Conservation (phyloP, 2,329 filamentous ascomycete genomes). For the Talaromyces sp. region DNA sequence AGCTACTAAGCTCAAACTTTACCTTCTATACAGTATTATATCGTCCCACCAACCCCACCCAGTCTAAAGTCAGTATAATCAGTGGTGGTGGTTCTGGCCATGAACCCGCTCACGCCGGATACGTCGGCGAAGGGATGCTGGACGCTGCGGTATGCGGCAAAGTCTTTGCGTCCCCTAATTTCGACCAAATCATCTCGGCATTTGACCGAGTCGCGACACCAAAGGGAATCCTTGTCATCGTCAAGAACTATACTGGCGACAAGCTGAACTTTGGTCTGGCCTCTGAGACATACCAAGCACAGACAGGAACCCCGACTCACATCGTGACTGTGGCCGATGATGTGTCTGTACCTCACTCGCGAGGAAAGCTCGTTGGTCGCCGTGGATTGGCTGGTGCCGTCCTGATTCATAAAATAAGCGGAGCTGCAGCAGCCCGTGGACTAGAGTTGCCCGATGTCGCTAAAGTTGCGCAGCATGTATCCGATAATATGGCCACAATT, state of each 20-base stretch:
- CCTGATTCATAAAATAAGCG: slow-evolving; percentile 9
- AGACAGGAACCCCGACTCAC: slow-evolving; percentile 6
- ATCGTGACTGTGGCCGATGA: slow-evolving; percentile 15
- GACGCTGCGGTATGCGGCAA: slow-evolving; percentile 16
- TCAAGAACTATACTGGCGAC: slow-evolving; percentile 21
- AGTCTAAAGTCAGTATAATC: slow-evolving; percentile 16
- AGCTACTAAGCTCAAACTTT: background rate
- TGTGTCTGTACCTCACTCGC: slow-evolving; percentile 10
- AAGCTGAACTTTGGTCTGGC: slow-evolving; percentile 18
- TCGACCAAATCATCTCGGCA: slow-evolving; percentile 13
- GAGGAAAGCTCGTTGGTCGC: slow-evolving; percentile 11
- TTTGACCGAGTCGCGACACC: slow-evolving; percentile 11
- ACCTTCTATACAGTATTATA: slow-evolving; percentile 3
- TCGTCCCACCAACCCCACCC: background rate
- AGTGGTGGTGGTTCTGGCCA: slow-evolving; percentile 18
- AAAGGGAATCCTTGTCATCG: slow-evolving; percentile 11
- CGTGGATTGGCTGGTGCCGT: slow-evolving; percentile 9
- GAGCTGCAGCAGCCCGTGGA: slow-evolving; percentile 5
- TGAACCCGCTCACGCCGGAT: slow-evolving; percentile 15
- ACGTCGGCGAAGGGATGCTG: slow-evolving; percentile 16
- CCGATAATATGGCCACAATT: slow-evolving; percentile 10
- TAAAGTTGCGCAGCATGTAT: slow-evolving; percentile 11
- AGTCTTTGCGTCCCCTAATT: slow-evolving; percentile 16
- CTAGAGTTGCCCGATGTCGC: slow-evolving; percentile 1
- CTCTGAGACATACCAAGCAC: slow-evolving; percentile 12